These are phyloP conservation scores for Aspergillus udagawae DNA, from an alignment of 2,329 filamentous ascomycete genomes.

Conservation along the genomic window DNA sequence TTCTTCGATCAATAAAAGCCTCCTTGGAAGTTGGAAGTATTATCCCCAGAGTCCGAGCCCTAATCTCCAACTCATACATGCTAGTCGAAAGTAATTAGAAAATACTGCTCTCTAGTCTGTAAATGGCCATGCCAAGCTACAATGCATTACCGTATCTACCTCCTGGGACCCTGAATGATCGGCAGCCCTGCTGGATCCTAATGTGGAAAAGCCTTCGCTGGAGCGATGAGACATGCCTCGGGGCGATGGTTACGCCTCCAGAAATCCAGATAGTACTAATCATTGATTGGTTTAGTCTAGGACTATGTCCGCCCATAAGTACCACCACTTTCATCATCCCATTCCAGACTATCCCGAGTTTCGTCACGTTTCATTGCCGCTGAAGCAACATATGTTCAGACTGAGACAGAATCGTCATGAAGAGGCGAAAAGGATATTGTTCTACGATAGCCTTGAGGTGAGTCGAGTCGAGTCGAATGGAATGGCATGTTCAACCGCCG, in stretches of 20 bases:
- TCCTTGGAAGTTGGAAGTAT: background rate
- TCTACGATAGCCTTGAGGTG: too few relatives aligned
- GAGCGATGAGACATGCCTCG: slow-evolving; percentile 13
- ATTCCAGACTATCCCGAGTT: background rate
- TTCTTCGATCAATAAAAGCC: background rate
- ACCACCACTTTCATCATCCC: background rate
- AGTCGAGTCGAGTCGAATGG: background rate
- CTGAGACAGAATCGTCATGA: background rate
- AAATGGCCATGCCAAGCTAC: background rate
- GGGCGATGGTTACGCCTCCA: background rate
- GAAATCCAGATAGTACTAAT: slow-evolving; percentile 5
- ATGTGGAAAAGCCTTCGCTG: slow-evolving; percentile 13
- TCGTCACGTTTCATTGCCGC: background rate
- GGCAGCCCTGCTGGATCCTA: slow-evolving; percentile 14
- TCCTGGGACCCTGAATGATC: slow-evolving; percentile 17
- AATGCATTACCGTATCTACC: background rate
- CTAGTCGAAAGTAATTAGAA: background rate
- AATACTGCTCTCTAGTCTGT: background rate
- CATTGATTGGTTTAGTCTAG: background rate
- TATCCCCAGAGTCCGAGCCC: background rate
- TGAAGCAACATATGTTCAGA: background rate
- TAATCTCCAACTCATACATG: background rate
- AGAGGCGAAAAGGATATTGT: background rate
- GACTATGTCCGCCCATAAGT: background rate
- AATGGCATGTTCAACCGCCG: background rate